These are phyloP conservation scores for Candida wancherniae DNA, from an alignment of 805 yeast genomes.

Conservation along the genomic window DNA sequence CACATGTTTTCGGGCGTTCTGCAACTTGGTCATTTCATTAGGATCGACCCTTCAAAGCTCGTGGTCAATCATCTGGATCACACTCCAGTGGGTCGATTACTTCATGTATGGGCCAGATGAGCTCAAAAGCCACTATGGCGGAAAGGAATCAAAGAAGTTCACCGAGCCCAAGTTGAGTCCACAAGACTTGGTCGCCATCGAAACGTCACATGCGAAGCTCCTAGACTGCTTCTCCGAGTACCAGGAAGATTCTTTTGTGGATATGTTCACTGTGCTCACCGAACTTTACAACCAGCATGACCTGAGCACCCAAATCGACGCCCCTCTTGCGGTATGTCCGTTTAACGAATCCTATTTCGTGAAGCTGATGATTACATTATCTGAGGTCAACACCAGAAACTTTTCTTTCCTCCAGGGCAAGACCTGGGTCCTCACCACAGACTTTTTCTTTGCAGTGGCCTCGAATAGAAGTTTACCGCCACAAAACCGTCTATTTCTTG, in stretches of 20 bases:
- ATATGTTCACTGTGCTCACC: slow-evolving; percentile 45
- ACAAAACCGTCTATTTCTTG: slow-evolving; percentile 45
- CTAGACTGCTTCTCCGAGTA: slow-evolving; percentile 58
- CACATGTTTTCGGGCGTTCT: slow-evolving; percentile 70
- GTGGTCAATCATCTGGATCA: slow-evolving; percentile 58
- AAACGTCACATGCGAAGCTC: slow-evolving; percentile 53
- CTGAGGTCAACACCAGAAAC: slow-evolving; percentile 48
- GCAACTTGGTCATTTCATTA: slow-evolving; percentile 73
- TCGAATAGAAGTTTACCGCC: slow-evolving; percentile 37
- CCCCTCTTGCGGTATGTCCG: slow-evolving; percentile 33
- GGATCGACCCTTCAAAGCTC: slow-evolving; percentile 65
- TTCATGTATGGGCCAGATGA: slow-evolving; percentile 55
- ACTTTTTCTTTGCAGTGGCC: slow-evolving; percentile 43
- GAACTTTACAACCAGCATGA: slow-evolving; percentile 31
- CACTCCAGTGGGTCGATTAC: slow-evolving; percentile 78
- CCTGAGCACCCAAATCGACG: slow-evolving; percentile 4
- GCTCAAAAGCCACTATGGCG: slow-evolving; percentile 28
- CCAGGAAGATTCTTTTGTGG: slow-evolving; percentile 45
- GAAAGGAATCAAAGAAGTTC: slow-evolving; percentile 20
- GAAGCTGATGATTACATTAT: slow-evolving; percentile 47
- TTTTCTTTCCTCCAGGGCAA: slow-evolving; percentile 39
- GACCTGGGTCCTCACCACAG: slow-evolving; percentile 46
- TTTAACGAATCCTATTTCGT: slow-evolving; percentile 55
- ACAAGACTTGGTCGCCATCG: slow-evolving; percentile 49
- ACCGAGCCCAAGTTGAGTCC: slow-evolving; percentile 34